Evolutionary conservation across 176 grass and related monocot species (phyloP), one percentile per base, ranked within the genome.

Genomic region (Pontederia paniculata): DNA sequence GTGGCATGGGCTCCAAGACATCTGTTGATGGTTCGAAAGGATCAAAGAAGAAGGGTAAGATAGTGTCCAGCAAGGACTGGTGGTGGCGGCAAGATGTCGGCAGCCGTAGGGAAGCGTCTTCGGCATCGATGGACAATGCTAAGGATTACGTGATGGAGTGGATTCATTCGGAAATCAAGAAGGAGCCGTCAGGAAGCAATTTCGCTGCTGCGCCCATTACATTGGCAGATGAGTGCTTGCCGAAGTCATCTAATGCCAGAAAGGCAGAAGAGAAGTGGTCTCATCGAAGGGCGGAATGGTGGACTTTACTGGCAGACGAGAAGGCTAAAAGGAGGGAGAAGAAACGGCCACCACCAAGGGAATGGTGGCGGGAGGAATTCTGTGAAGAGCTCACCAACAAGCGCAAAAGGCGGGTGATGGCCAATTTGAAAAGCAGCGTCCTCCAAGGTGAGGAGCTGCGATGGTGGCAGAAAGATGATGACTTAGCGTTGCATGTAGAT

Each of bases 131-230:
- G 5, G 62, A 70, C 14, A 74, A 78, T 8, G 88, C 84, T 0
- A 91, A 98, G 68, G 86, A 98, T 66, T 98, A 91, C 75, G 86
- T 98, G 18, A 88, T 91, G 93, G 93, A 98, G 68, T 98, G 93
- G 93, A 98, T 98, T 52, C 85, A 76, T 11, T 98, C 78, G 0
- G 93, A 98, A 70, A 98, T 91, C 73, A 91, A 88, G 83, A 98
- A 91, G 66, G 93, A 98, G 80, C 63, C 83, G 14, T 86, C 93
- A 0, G 91, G 84, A 74, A 82, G 70, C 9, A 77, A 98, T 64
- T 98, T 86, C 86, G 78, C 80, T 72, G 65, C 68, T 0, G 80
- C 79, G 15, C 13, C 63, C 5, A 41, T 77, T 14, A 76, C 77
- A 6, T 45, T 66, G 37, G 56, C 73, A 17, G 28, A 50, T 28